These are phyloP conservation scores for Phialophora verrucosa DNA, from an alignment of 2,329 filamentous ascomycete species.

Conservation along the genomic window DNA sequence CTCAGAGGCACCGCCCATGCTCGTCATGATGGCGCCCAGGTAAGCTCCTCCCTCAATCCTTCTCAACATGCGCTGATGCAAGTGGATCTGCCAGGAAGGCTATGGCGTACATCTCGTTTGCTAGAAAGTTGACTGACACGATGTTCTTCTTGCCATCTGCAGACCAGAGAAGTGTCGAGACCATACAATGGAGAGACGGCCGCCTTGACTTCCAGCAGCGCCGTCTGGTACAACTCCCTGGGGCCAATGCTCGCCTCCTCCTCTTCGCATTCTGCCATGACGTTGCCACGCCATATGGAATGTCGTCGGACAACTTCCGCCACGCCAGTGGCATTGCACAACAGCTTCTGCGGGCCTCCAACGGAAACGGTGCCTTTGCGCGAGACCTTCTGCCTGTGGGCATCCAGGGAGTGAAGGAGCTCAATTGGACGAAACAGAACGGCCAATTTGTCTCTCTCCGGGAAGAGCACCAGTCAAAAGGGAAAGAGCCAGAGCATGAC, in stretches of 20 bases:
- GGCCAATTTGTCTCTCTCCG: not conserved
- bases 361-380: not conserved
- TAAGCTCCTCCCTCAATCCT: not conserved
- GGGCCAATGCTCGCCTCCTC: not conserved
- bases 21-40: not conserved
- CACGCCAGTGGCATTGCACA: not conserved
- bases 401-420: not conserved
- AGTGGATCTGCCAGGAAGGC: not conserved
- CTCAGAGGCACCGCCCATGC: not conserved
- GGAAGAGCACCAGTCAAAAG: not conserved
- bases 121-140: not conserved
- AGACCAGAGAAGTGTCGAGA: not conserved
- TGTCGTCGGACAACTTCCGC: not conserved
- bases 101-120: not conserved
- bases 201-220: not conserved
- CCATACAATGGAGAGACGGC: not conserved
- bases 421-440: constrained; percentile 1
- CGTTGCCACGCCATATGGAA: not conserved
- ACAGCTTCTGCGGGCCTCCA: not conserved
- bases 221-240: not conserved
- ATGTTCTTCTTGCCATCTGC: not conserved
- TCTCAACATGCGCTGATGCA: not conserved
- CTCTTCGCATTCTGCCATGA: not conserved
- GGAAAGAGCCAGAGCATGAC: not conserved
- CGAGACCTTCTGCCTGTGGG: not conserved